These are phyloP conservation scores for Beauveria sp. DNA, from an alignment of 2,329 filamentous ascomycete genomes.

Conservation along the genomic window DNA sequence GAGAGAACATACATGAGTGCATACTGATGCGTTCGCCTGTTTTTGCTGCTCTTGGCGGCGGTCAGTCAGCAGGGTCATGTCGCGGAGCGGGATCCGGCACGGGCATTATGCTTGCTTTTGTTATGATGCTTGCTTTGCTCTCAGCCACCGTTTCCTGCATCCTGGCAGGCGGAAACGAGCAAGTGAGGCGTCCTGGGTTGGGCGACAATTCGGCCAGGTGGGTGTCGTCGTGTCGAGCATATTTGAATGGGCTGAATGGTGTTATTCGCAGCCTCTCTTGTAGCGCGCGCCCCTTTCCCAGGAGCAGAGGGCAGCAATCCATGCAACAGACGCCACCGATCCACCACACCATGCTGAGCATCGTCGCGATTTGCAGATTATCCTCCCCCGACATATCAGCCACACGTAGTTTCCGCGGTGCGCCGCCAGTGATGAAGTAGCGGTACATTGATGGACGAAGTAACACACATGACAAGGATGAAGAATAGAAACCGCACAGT, in stretches of 20 bases:
- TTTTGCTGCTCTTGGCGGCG: not conserved
- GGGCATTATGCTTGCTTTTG: conserved; percentile 8
- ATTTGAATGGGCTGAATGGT: not conserved
- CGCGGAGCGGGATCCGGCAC: conserved; percentile 4
- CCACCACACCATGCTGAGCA: conserved; percentile 9
- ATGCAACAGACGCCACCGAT: conserved; percentile 9
- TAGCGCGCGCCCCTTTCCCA: conserved; percentile 3
- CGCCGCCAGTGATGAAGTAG: not conserved
- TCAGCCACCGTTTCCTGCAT: not conserved
- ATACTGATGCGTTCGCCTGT: not conserved
- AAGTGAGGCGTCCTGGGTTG: conserved; percentile 5
- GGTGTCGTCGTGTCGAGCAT: not conserved
- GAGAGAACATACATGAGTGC: not conserved
- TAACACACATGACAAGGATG: not conserved
- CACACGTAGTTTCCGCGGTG: not conserved
- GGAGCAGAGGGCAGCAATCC: not conserved
- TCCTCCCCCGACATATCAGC: not conserved
- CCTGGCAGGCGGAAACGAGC: not conserved
- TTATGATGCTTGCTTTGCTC: conserved; percentile 3
- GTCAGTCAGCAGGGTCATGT: not conserved
- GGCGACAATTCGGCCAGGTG: conserved; percentile 2
- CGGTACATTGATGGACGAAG: not conserved
- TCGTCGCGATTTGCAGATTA: conserved; percentile 11
- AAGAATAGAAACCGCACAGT: not conserved
- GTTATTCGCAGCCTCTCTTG: conserved; percentile 5